phyloP scores from a whole-genome alignment of 306 rosid genomes.

The Trifolium subterraneum region DNA sequence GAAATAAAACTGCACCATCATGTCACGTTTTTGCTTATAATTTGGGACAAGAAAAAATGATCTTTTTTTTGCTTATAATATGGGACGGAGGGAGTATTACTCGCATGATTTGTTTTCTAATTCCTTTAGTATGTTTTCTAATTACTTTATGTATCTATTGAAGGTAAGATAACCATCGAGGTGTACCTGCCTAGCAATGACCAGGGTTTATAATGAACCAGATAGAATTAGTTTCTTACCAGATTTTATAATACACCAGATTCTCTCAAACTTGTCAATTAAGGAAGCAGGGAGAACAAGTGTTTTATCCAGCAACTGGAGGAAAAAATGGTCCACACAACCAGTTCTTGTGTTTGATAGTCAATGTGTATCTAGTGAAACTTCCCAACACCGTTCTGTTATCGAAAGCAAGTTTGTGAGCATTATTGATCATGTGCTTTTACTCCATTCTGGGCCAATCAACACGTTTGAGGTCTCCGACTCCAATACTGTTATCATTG shows the following conservation, averaged over 20 bases:
- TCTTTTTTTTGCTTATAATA: no score
- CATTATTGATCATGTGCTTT: background rate
- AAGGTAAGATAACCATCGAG: constrained; percentile 37
- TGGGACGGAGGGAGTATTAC: no score
- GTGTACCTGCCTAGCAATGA: constrained; percentile 35
- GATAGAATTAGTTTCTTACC: constrained; percentile 66
- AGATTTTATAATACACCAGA: constrained; percentile 47
- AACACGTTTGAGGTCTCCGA: background rate
- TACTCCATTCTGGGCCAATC: background rate
- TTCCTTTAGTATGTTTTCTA: no score
- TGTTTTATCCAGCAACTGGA: constrained; percentile 67
- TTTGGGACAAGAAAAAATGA: no score
- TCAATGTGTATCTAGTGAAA: constrained; percentile 9
- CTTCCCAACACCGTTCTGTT: background rate
- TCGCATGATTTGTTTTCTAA: no score
- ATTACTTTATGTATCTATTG: constrained; percentile 6
- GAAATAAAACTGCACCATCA: no score
- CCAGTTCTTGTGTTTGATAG: constrained; percentile 59
- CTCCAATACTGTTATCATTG: background rate
- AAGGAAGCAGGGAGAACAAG: constrained; percentile 67
- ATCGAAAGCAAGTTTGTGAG: background rate
- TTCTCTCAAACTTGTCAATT: constrained; percentile 54
- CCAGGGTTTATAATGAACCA: background rate
- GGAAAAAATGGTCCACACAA: constrained; percentile 55
- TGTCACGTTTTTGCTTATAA: no score